Evolutionary conservation across 768 basidiomycete genomes (phyloP).

Genomic region (Mycena albidolilacea): DNA sequence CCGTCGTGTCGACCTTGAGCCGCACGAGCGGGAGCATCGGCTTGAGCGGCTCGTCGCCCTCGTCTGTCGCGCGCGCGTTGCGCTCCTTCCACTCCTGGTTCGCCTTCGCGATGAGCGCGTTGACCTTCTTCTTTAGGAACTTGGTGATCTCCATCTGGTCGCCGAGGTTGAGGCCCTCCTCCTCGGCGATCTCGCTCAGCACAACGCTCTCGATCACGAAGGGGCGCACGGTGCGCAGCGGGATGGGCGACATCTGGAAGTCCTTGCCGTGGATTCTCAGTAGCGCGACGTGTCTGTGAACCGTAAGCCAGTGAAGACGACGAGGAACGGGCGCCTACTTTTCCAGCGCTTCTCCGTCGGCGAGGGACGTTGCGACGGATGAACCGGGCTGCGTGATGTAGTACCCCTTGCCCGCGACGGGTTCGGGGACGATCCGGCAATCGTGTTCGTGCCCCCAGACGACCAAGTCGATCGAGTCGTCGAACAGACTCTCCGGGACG

Average conservation of each 20-base stretch:
- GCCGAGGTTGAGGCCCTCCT: conserved; percentile 80
- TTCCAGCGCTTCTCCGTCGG: conserved; percentile 92
- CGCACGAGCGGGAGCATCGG: conserved; percentile 91
- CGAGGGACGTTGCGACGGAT: conserved; percentile 93
- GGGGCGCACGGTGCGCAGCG: conserved; percentile 92
- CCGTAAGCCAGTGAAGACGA: conserved; percentile 12
- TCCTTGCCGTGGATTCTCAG: conserved; percentile 90
- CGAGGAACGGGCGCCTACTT: conserved; percentile 69
- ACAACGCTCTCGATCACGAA: conserved; percentile 91
- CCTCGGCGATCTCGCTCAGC: conserved; percentile 83
- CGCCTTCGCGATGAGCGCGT: conserved; percentile 83
- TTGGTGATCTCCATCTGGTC: conserved; percentile 90
- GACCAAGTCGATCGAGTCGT: conserved; percentile 93
- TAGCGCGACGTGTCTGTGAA: conserved; percentile 88
- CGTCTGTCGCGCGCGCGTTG: conserved; percentile 71
- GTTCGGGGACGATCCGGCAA: conserved; percentile 91
- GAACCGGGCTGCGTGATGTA: conserved; percentile 96
- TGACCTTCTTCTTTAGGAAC: conserved; percentile 83
- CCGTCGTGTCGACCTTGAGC: conserved; percentile 93
- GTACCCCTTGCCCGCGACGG: conserved; percentile 93
- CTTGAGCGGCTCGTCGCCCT: conserved; percentile 73
- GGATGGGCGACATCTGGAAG: conserved; percentile 88
- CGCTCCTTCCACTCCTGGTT: conserved; percentile 85
- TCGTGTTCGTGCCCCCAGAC: conserved; percentile 99
- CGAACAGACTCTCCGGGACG: conserved; percentile 97